Base-by-base conservation (phyloP, 768 basidiomycete species). In the Mycena vulgaris region DNA sequence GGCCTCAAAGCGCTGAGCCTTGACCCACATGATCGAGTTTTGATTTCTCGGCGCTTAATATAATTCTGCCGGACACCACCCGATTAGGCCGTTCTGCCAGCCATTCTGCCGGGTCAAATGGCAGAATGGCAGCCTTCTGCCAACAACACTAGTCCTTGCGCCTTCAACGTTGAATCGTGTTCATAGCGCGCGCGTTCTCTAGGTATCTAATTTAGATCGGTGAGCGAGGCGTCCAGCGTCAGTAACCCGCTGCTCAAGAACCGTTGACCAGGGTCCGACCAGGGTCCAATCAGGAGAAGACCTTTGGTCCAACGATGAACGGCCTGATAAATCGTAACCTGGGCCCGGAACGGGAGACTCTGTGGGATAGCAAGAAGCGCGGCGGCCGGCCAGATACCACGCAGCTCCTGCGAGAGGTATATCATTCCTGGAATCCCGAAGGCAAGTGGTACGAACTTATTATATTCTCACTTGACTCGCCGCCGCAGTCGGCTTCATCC, bases 151-250 rank as follows among this genome's bases (percentile, higher is more conserved):
- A n/a, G n/a, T n/a, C 3, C 39, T 39, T 16, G 39, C 3, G 9
- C 14, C 9, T 39, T 39, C 39, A 16, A 39, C 3, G 39, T 3
- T 39, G 7, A 39, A 39, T 35, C n/a, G n/a, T n/a, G n/a, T n/a
- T n/a, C n/a, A n/a, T n/a, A n/a, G n/a, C n/a, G n/a, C n/a, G 14
- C 14, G 39, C 39, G 14, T 16, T 39, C 14, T 33, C 5, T 70
- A 92, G 92, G 92, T 93, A 88, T 78, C 86, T 93, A 67, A 93
- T 94, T 73, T 94, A 93, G 93, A 93, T 93, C 73, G 89, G 88
- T 88, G 78, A 35, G n/a, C 17, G 39, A 39, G 17, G 10, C 21
- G 13, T 6, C n/a, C 42, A 31, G 30, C 19, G 51, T 9, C 25
- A n/a, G n/a, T n/a, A n/a, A n/a, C n/a, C n/a, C n/a, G n/a, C n/a